A percentile compares a stretch with the other conserved stretches of the same genome.
Evolutionary conservation across 148 eudicot genomes (phyloP).

Genomic region (Rhododendron griersonianum): DNA sequence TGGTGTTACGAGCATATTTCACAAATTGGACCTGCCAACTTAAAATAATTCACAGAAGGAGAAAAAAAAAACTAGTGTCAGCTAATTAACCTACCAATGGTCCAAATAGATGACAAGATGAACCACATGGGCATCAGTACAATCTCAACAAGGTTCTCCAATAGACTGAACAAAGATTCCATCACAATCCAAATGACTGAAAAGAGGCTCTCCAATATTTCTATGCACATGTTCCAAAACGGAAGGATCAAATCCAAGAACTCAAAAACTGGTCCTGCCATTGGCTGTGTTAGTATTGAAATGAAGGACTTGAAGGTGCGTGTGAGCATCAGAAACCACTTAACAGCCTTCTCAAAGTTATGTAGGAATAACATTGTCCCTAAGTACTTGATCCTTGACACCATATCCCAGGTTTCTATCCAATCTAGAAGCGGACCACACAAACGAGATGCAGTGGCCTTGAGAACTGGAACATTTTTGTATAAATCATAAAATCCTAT

Average conservation of each 20-base stretch:
- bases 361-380: slow-evolving; percentile 97
- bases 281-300: slow-evolving; percentile 72
- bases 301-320: slow-evolving; percentile 62
- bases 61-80: slow-evolving; percentile 6
- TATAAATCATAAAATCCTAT: slow-evolving; percentile 94
- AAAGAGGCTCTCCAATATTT: slow-evolving; percentile 34
- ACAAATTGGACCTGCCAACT: slow-evolving; percentile 5
- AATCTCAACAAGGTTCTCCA: slow-evolving; percentile 46
- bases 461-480: slow-evolving; percentile 93
- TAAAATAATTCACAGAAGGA: slow-evolving; percentile 3
- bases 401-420: slow-evolving; percentile 99
- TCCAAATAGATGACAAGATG: slow-evolving; percentile 53
- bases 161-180: slow-evolving; percentile 48
- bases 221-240: slow-evolving; percentile 45
- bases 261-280: slow-evolving; percentile 61
- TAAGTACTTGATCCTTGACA: slow-evolving; percentile 79
- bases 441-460: slow-evolving; percentile 85
- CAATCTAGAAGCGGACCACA: slow-evolving; percentile 92
- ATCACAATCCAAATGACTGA: slow-evolving; percentile 48
- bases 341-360: slow-evolving; percentile 77
- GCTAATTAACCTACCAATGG: slow-evolving; percentile 48
- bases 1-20: not conserved
- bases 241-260: slow-evolving; percentile 52
- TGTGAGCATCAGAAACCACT: slow-evolving; percentile 70
- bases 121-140: slow-evolving; percentile 72